Percentiles rank a stretch among this genome's conserved stretches.
Evolutionary conservation across 2,329 filamentous ascomycete genomes (phyloP).

Genomic region (Fusarium luffae): DNA sequence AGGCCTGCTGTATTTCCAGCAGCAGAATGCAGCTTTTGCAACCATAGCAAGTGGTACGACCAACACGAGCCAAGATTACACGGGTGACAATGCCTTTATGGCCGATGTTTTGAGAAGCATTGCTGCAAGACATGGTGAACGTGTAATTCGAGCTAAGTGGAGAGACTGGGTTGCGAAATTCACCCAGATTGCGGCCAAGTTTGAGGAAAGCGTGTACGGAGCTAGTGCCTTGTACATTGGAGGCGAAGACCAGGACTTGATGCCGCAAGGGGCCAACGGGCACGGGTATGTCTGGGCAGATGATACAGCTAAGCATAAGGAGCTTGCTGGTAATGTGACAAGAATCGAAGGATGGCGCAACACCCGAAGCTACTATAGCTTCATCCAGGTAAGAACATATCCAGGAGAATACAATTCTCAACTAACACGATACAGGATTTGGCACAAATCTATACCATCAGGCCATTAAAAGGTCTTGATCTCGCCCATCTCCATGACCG

Average conservation of each 20-base stretch:
- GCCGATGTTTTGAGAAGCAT: constrained; percentile 85
- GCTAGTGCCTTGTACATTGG: constrained; percentile 90
- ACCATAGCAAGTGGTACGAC: constrained; percentile 58
- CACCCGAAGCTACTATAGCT: constrained; percentile 94
- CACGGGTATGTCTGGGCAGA: constrained; percentile 97
- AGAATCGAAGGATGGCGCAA: constrained; percentile 97
- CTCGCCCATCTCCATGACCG: constrained; percentile 93
- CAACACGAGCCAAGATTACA: constrained; percentile 71
- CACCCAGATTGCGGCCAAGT: constrained; percentile 89
- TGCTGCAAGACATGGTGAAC: constrained; percentile 85
- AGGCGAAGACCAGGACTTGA: constrained; percentile 74
- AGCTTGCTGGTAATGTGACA: constrained; percentile 90
- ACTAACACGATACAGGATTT: constrained; percentile 64
- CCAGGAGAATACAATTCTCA: neutral
- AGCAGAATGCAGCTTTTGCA: constrained; percentile 73
- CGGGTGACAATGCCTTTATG: constrained; percentile 91
- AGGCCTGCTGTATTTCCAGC: constrained; percentile 87
- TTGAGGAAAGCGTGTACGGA: constrained; percentile 95
- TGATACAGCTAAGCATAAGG: constrained; percentile 80
- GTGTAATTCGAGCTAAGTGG: constrained; percentile 91
- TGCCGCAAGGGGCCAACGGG: constrained; percentile 71
- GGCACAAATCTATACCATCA: constrained; percentile 70
- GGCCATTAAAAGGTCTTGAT: constrained; percentile 83
- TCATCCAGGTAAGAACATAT: constrained; percentile 75
- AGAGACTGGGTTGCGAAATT: constrained; percentile 95